Evolutionary conservation across 169 alveolate species (phyloP).

Genomic region (Toxoplasma gondii): DNA sequence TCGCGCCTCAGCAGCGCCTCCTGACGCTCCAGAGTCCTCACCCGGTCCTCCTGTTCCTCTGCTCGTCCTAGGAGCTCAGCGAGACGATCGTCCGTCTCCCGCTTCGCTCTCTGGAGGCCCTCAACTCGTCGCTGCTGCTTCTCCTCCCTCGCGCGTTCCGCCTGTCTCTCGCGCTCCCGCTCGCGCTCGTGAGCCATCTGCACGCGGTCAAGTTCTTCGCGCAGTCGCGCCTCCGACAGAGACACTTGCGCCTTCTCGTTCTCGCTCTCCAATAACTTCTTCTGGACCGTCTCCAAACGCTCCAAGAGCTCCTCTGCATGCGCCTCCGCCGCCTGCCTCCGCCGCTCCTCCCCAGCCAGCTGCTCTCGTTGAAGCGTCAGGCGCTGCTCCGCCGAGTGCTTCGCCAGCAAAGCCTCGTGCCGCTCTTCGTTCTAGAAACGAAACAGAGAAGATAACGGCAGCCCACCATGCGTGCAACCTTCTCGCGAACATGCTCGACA

Average conservation of each 20-base stretch:
- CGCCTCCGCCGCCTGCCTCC: not conserved
- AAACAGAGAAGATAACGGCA: no score
- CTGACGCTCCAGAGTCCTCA: not conserved
- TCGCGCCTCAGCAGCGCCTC: not conserved
- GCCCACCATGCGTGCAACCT: no score
- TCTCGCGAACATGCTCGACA: no score
- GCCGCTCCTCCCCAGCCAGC: constrained; percentile 23
- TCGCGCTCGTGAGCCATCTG: not conserved
- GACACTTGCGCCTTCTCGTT: not conserved
- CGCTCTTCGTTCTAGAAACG: not conserved
- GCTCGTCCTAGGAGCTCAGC: not conserved
- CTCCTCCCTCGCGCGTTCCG: not conserved
- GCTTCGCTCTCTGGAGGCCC: not conserved
- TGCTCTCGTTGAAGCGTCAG: not conserved
- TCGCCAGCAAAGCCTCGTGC: constrained; percentile 3
- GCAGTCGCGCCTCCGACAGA: not conserved
- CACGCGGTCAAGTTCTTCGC: not conserved
- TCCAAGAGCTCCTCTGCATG: not conserved
- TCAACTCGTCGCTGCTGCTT: not conserved
- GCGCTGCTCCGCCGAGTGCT: constrained; percentile 30
- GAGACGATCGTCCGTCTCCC: not conserved
- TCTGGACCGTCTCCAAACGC: constrained; percentile 11
- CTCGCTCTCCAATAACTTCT: not conserved
- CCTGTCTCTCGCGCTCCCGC: not conserved
- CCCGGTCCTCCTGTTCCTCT: not conserved